Base-by-base conservation (phyloP, 2,329 filamentous ascomycete species). In the Talaromyces pinophilus region DNA sequence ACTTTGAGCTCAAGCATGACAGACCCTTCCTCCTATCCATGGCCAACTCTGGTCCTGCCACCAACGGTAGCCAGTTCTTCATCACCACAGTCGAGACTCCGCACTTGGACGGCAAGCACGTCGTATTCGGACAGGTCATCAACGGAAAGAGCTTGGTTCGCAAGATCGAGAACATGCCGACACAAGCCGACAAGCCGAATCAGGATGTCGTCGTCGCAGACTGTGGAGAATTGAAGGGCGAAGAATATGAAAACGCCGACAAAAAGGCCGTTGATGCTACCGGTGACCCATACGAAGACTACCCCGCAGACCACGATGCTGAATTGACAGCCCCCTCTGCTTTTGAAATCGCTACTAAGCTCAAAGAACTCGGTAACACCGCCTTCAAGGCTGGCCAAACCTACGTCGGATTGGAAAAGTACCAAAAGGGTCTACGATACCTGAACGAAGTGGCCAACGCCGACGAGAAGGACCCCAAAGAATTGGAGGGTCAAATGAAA, bases 31-130 rank as follows among this genome's bases (percentile, higher is more conserved):
- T 98, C 71, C 85, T 99, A 69, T 96, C 92, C 77, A 99, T 99
- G 95, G 95, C 95, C 74, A 99, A 99, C 78, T 94, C 95, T 70
- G 95, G 95, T 57, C 92, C 93, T 55, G 92, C 90, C 73, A 97
- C 95, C 78, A 99, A 99, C 78, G 95, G 95, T 75, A 96, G 92
- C 61, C 95, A 99, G 76, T 99, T 99, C 87, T 99, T 99, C 86
- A 84, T 98, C 73, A 99, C 95, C 59, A 98, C 95, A 17, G 92
- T 97, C 35, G 85, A 89, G n/a, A 98, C 95, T 15, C 93, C 93
- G 59, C 95, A 98, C 79, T 87, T 98, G 46, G 93, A 99, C 78
- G 88, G 88, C 77, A 99, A 99, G 85, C 94, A 99, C 81, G 95
- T 98, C 57, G 93, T 99, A 28, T 99, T 97, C 73, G 95, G 95